Evolutionary conservation across 2,329 filamentous ascomycete species (phyloP).

Genomic region (Hortaea werneckii): DNA sequence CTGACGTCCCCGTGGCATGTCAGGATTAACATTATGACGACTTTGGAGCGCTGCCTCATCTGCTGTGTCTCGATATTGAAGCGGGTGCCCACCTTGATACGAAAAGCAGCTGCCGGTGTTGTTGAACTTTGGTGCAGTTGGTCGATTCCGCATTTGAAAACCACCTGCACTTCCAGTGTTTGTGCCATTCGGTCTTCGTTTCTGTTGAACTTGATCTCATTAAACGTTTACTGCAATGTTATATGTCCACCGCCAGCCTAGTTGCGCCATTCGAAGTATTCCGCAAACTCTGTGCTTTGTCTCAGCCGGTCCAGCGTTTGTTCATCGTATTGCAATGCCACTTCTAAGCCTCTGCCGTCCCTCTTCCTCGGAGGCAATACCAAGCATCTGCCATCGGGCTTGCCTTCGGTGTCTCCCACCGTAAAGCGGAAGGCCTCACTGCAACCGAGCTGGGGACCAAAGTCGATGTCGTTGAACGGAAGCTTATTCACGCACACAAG

Average conservation of each 20-base stretch:
- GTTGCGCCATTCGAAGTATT: slow-evolving; percentile 5
- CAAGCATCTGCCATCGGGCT: slow-evolving; percentile 5
- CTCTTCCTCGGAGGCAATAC: slow-evolving; percentile 1
- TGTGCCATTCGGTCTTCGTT: too few relatives aligned
- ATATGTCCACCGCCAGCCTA: background rate
- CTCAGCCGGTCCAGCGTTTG: slow-evolving; percentile 2
- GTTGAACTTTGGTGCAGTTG: too few relatives aligned
- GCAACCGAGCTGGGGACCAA: slow-evolving; percentile 3
- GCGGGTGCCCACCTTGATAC: too few relatives aligned
- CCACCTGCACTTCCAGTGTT: too few relatives aligned
- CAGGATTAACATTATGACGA: too few relatives aligned
- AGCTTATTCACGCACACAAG: slow-evolving; percentile 2
- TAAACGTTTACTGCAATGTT: too few relatives aligned
- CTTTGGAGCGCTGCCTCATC: too few relatives aligned
- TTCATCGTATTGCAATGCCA: slow-evolving; percentile 5
- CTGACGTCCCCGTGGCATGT: too few relatives aligned
- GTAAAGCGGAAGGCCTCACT: slow-evolving; percentile 3
- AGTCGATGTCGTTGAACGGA: slow-evolving; percentile 3
- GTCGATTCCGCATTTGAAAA: too few relatives aligned
- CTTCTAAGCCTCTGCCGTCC: slow-evolving; percentile 4
- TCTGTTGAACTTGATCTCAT: too few relatives aligned
- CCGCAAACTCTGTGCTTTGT: background rate
- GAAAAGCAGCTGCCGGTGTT: too few relatives aligned
- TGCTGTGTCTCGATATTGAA: too few relatives aligned
- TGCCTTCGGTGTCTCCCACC: slow-evolving; percentile 3